Percentiles rank a stretch among this genome's conserved stretches.
Conservation (phyloP, 257 asterid genomes). For the Jaltomata sinuosa region DNA sequence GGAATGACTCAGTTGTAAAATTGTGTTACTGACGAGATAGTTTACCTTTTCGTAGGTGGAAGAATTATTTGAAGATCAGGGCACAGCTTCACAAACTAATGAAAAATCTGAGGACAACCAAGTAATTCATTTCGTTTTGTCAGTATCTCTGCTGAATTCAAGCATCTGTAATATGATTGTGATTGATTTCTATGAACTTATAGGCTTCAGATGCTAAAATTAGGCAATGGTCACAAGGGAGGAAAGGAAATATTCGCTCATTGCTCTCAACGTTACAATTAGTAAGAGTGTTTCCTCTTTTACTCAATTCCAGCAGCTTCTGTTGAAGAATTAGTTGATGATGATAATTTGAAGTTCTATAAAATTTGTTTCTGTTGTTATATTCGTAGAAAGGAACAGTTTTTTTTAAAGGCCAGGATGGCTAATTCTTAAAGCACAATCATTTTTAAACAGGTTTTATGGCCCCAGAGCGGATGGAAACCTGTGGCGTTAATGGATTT, state of each 20-base stretch:
- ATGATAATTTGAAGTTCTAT: not conserved
- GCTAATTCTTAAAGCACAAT: not conserved
- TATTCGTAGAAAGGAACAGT: not conserved
- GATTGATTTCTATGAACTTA: not conserved
- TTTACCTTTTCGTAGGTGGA: slow-evolving; percentile 47
- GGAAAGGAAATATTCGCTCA: slow-evolving; percentile 93
- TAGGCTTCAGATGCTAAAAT: slow-evolving; percentile 79
- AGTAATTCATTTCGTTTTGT: slow-evolving; percentile 25
- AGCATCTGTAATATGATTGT: not conserved
- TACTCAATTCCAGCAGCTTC: not conserved
- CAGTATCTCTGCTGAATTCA: not conserved
- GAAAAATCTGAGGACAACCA: slow-evolving; percentile 38
- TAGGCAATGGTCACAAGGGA: slow-evolving; percentile 80
- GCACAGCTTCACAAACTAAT: slow-evolving; percentile 17
- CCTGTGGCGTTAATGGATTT: slow-evolving; percentile 83
- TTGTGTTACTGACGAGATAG: not conserved
- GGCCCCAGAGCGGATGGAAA: slow-evolving; percentile 88
- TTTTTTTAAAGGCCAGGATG: not conserved
- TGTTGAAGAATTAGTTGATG: not conserved
- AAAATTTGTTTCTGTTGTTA: not conserved
- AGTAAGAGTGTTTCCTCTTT: slow-evolving; percentile 30
- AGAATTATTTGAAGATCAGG: slow-evolving; percentile 42
- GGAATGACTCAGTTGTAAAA: not conserved
- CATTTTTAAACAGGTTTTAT: slow-evolving; percentile 52
- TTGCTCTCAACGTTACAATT: slow-evolving; percentile 80